Conservation (phyloP, 371 early-diverging fungal species). For the Aphelidium insulamus region DNA sequence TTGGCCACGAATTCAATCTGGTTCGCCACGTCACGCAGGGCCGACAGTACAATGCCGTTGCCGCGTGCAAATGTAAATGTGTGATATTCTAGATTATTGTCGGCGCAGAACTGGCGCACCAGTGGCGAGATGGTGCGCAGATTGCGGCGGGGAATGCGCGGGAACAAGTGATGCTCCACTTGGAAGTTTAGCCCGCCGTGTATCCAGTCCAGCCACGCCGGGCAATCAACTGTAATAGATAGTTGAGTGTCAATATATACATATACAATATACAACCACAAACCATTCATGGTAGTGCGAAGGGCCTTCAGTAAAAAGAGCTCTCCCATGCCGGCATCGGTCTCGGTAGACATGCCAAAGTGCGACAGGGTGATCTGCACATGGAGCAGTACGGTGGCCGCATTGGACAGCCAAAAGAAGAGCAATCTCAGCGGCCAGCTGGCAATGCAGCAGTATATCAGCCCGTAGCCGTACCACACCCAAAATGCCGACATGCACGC, state of each 20-base stretch:
- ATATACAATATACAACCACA: neutral
- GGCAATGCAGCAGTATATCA: constrained; percentile 44
- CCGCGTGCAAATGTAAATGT: constrained; percentile 41
- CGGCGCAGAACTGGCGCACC: constrained; percentile 46
- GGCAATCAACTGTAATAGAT: constrained; percentile 61
- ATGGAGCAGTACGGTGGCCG: constrained; percentile 64
- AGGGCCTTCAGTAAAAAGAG: constrained; percentile 60
- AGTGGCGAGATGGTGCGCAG: constrained; percentile 42
- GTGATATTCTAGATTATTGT: constrained; percentile 40
- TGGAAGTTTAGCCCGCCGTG: constrained; percentile 93
- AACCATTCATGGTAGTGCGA: constrained; percentile 91
- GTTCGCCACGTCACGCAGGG: constrained; percentile 41
- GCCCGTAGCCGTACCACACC: constrained; percentile 45
- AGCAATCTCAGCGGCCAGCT: constrained; percentile 29
- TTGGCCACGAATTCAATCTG: constrained; percentile 34
- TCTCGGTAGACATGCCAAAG: constrained; percentile 82
- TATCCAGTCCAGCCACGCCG: constrained; percentile 84
- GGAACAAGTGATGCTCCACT: constrained; percentile 86
- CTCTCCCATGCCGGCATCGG: constrained; percentile 35
- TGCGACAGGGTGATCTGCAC: constrained; percentile 88
- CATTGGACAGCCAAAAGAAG: constrained; percentile 55
- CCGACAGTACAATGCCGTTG: constrained; percentile 36
- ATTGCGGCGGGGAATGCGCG: constrained; percentile 75
- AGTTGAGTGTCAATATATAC: neutral
- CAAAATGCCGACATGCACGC: constrained; percentile 44